Percentiles rank a stretch among this genome's conserved stretches.
Conservation (phyloP, 192 early-diverging fungal genomes). For the Coemansia umbellata region DNA sequence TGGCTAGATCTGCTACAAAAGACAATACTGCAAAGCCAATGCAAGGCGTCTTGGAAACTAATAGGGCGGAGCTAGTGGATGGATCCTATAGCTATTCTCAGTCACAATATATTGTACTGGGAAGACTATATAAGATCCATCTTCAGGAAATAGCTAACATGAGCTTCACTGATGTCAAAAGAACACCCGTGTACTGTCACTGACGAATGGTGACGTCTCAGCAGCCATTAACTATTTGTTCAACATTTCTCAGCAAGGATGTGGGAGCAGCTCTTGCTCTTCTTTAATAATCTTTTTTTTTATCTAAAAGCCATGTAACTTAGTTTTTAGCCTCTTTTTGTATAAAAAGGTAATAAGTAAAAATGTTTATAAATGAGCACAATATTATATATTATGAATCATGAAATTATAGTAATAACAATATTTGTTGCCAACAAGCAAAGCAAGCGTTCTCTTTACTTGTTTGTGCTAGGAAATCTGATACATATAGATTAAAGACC, state of each 20-base stretch:
- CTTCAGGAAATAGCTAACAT: constrained; percentile 86
- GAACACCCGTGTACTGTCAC: constrained; percentile 82
- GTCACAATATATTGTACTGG: constrained; percentile 39
- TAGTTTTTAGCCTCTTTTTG: neutral
- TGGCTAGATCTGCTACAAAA: constrained; percentile 2
- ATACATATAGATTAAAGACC: too few species aligned
- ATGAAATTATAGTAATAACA: too few species aligned
- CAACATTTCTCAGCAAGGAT: constrained; percentile 7
- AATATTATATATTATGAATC: too few species aligned
- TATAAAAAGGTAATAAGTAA: too few species aligned
- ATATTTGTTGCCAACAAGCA: too few species aligned
- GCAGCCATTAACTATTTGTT: constrained; percentile 85
- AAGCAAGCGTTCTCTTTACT: too few species aligned
- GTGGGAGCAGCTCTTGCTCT: too few species aligned
- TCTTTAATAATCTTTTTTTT: too few species aligned
- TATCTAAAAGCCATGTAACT: neutral
- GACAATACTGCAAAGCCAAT: constrained; percentile 29
- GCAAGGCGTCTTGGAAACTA: too few species aligned
- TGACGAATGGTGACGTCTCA: constrained; percentile 85
- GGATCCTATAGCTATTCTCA: constrained; percentile 4
- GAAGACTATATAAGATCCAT: constrained; percentile 62
- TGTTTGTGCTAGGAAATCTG: too few species aligned
- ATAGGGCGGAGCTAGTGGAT: constrained; percentile 1
- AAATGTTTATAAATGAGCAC: too few species aligned
- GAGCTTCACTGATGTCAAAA: constrained; percentile 86